phyloP scores from a whole-genome alignment of 192 early-diverging fungal species.

The Kickxella alabastrina region DNA sequence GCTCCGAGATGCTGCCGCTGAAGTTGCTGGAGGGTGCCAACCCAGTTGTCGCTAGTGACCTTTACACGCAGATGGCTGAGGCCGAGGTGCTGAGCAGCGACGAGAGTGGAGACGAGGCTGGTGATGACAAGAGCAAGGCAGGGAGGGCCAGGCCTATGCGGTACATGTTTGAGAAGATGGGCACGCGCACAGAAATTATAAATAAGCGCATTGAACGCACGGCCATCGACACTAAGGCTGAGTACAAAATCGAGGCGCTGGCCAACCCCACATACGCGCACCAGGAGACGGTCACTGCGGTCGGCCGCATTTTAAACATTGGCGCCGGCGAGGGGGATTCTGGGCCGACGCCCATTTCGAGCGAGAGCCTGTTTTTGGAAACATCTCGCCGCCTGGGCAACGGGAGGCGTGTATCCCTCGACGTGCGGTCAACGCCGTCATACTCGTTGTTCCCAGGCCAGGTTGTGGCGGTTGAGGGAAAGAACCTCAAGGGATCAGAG shows the following conservation, averaged over 20 bases:
- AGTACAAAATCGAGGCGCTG: slow-evolving; percentile 45
- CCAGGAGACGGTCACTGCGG: slow-evolving; percentile 61
- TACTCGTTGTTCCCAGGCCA: slow-evolving; percentile 89
- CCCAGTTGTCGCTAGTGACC: slow-evolving; percentile 9
- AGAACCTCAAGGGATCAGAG: slow-evolving; percentile 55
- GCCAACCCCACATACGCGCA: slow-evolving; percentile 50
- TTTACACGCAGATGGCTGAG: neutral
- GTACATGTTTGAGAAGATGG: slow-evolving; percentile 51
- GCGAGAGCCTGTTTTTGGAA: slow-evolving; percentile 67
- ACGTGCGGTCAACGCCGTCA: slow-evolving; percentile 55
- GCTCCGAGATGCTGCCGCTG: slow-evolving; percentile 25
- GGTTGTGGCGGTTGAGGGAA: slow-evolving; percentile 69
- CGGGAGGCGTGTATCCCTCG: slow-evolving; percentile 65
- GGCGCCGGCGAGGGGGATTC: slow-evolving; percentile 60
- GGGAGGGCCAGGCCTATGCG: slow-evolving; percentile 32
- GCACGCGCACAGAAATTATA: slow-evolving; percentile 30
- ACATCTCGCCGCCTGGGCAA: slow-evolving; percentile 72
- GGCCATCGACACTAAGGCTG: slow-evolving; percentile 37
- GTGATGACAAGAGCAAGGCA: neutral
- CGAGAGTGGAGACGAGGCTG: slow-evolving; percentile 9
- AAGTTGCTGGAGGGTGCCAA: slow-evolving; percentile 8
- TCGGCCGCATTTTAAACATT: slow-evolving; percentile 77
- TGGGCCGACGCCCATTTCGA: slow-evolving; percentile 17
- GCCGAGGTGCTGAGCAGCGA: slow-evolving; percentile 11
- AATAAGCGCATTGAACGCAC: slow-evolving; percentile 50